Evolutionary conservation across 768 basidiomycete species (phyloP).

Genomic region (Boletus reticulatus): DNA sequence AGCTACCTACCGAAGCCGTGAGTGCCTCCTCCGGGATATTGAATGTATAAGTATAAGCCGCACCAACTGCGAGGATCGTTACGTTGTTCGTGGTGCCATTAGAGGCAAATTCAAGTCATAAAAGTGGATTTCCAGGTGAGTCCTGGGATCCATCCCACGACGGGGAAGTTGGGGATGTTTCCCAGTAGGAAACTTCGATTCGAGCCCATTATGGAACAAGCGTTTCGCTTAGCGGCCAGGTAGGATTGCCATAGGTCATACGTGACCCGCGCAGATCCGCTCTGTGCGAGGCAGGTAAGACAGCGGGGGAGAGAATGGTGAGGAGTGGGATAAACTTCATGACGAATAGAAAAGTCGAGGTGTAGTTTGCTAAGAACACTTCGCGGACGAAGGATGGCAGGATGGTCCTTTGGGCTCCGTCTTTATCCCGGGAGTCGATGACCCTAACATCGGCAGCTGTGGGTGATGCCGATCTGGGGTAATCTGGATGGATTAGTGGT

Average conservation of each 20-base stretch:
- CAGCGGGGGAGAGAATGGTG: neutral
- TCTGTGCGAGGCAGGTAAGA: neutral
- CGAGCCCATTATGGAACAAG: conserved; percentile 24
- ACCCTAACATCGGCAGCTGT: neutral
- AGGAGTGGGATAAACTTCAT: neutral
- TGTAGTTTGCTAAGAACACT: neutral
- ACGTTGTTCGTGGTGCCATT: neutral
- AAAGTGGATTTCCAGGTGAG: conserved; percentile 42
- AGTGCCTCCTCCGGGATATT: neutral
- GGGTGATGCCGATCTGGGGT: neutral
- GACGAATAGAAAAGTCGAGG: neutral
- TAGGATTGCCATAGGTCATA: neutral
- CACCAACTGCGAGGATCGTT: neutral
- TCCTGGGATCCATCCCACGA: neutral
- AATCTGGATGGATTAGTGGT: neutral
- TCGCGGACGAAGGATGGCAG: neutral
- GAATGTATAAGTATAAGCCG: neutral
- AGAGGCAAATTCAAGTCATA: conserved; percentile 29
- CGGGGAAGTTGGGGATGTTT: conserved; percentile 16
- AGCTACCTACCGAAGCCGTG: neutral
- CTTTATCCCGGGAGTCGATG: neutral
- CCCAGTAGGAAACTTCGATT: conserved; percentile 33
- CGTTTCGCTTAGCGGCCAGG: conserved; percentile 21
- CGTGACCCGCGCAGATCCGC: neutral
- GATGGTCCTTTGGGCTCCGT: no score